Base-by-base conservation (phyloP, 2,329 filamentous ascomycete genomes). In the Aspergillus pseudonomiae region DNA sequence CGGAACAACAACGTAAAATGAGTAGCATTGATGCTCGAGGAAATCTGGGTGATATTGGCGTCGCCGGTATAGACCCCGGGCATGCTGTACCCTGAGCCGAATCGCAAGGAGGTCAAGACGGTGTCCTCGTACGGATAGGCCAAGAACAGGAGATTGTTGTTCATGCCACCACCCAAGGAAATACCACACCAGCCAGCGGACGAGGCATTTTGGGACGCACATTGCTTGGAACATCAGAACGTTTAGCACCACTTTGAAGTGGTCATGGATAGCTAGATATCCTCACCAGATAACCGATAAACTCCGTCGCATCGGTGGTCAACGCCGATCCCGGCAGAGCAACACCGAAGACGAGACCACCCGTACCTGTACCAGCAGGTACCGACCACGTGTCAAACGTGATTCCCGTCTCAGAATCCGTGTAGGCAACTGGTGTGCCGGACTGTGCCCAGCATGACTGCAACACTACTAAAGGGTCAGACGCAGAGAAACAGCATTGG, bases 1-100 rank as follows among this genome's bases (percentile, higher is more conserved):
- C 86, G 83, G 78, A 89, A 91, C n/a, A 90, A 83, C 55, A 90
- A 72, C 53, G 84, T 84, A 74, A 86, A 91, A 67, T 85, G 79
- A 30, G 84, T 86, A 19, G 81, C 80, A 68, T 84, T 89, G 62
- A 90, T 79, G 30, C 78, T 82, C 16, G 84, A 83, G 16, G 84
- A 85, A 65, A 91, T 85, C 67, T 88, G 84, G 0, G 85, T 88
- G 28, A 91, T 73, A 39, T 81, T 86, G 10, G 89, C 88, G 66
- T 86, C 81, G 60, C 89, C 89, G 0, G 81, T 81, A 74, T 91
- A 91, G 41, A 84, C 70, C 0, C 81, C 80, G 0, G 89, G 89
- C 64, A 82, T 79, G 30, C 82, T 80, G 71, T 90, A 91, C 55
- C 86, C 88, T 57, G 80, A 81, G 4, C 85, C 81, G 69, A 84